Base-by-base conservation (phyloP, 1,284 basidiomycete species). In the Exsudoporus floridanus region DNA sequence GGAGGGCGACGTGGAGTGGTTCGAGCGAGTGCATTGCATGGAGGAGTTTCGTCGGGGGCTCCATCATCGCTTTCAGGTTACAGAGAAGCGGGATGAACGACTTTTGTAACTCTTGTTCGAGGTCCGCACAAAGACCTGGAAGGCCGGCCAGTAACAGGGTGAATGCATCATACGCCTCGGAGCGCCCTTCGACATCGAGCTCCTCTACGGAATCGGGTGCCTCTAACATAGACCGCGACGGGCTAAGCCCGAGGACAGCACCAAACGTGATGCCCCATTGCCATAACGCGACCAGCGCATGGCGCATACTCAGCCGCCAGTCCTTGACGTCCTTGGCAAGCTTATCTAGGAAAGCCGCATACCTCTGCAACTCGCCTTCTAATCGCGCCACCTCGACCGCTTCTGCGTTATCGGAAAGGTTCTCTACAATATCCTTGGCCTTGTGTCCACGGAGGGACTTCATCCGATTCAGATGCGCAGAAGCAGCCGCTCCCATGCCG, bases 111-210 rank as follows among this genome's bases (percentile, higher is more conserved):
- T 74, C 70, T 2, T 70, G 70, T 40, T 85, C 78, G 39, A 88
- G 70, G 21, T 74, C 70, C 44, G 78, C 76, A 12, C 83, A 74
- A 3, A 80, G 79, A 39, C 80, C 64, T 5, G 89, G 74, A 23
- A 80, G 74, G 31, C 75, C 67, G 38, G 77, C 74, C 39, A 89
- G 75, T n/a, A 88, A 75, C 3, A 68, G 61, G 16, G 84, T 65
- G 65, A 90, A 90, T 4, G 88, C 87, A 51, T 87, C 83, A 61
- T 88, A 90, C 1, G 89, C 86, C 65, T 91, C 88, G 18, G 69
- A 71, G 28, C 67, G 69, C 9, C 56, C 52, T 16, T 71, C 67
- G 16, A 25, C 19, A 1, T 68, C 60, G 35, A 48, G 34, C 4
- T 67, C 64, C n/a, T 62, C 51, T 6, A 9, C 14, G 2, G 44